Percentiles rank a stretch among this genome's conserved stretches.
These are phyloP conservation scores for Meredithiella fracta DNA, from an alignment of 2,329 filamentous ascomycete genomes.

Conservation along the genomic window DNA sequence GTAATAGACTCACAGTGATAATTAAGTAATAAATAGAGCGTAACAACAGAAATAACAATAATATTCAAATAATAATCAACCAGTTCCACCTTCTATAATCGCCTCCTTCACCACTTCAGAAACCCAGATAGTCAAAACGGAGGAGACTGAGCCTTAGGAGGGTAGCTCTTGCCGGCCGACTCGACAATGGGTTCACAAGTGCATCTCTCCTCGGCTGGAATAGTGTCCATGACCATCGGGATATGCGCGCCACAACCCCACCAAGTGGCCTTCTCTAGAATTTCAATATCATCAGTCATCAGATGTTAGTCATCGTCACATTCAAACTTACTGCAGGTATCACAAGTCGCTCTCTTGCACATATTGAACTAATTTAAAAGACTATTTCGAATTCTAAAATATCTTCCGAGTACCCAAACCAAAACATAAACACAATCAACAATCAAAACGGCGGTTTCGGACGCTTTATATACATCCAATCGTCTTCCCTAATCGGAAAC, in stretches of 20 bases:
- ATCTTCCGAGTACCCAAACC: no score
- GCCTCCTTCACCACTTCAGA: neutral
- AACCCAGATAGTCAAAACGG: neutral
- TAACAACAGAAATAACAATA: neutral
- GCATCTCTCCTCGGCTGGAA: constrained; percentile 46
- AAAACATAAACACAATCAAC: neutral
- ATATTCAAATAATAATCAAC: neutral
- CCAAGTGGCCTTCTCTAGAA: constrained; percentile 43
- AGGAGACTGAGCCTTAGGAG: constrained; percentile 38
- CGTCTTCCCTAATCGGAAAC: neutral
- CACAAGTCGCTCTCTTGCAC: constrained; percentile 49
- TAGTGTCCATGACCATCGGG: constrained; percentile 41
- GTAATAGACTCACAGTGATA: neutral
- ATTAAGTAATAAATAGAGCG: neutral
- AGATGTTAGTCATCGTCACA: neutral
- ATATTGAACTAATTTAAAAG: constrained; percentile 25
- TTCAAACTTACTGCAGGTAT: constrained; percentile 40
- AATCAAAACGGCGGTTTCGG: neutral
- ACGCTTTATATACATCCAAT: neutral
- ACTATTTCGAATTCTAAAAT: neutral
- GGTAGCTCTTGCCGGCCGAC: constrained; percentile 40
- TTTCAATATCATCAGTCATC: neutral
- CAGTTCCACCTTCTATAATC: neutral
- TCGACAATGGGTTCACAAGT: constrained; percentile 47
- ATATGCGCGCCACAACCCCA: constrained; percentile 49